phyloP scores from a whole-genome alignment of 2,329 filamentous ascomycete species.

The Fusarium praegraminearum region DNA sequence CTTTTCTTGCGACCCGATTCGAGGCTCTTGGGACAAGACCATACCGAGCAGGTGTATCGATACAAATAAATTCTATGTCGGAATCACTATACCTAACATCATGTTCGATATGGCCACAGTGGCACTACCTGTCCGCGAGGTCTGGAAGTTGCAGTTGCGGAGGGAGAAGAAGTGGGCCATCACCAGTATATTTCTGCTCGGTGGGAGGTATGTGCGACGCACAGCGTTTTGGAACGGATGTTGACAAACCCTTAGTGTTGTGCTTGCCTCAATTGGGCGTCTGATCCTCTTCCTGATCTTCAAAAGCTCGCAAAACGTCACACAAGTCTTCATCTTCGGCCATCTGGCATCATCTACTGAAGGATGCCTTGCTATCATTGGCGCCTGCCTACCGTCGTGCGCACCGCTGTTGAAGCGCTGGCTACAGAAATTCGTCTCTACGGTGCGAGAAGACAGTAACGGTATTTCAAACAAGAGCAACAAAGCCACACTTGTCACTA shows the following conservation, averaged over 20 bases:
- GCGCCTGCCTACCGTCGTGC: constrained; percentile 16
- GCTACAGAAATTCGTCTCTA: not conserved
- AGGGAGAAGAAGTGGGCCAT: constrained; percentile 23
- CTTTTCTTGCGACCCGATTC: constrained; percentile 8
- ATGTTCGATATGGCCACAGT: constrained; percentile 15
- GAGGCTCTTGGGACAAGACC: constrained; percentile 8
- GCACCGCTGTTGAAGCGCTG: constrained; percentile 33
- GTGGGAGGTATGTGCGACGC: constrained; percentile 4
- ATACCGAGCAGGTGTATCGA: constrained; percentile 21
- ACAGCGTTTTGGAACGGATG: too few relatives aligned
- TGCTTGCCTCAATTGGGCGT: constrained; percentile 14
- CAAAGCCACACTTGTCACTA: not conserved
- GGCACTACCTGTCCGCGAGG: constrained; percentile 1
- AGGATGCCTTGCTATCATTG: constrained; percentile 27
- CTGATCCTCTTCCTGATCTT: constrained; percentile 16
- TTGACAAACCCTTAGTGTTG: constrained; percentile 1
- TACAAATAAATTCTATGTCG: constrained; percentile 9
- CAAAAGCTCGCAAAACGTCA: constrained; percentile 11
- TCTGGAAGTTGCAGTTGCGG: constrained; percentile 19
- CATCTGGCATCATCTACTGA: constrained; percentile 39
- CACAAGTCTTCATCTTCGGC: constrained; percentile 11
- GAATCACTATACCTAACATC: constrained; percentile 18
- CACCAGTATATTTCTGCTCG: constrained; percentile 16
- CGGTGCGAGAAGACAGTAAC: not conserved
- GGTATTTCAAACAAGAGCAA: not conserved